A percentile compares a stretch with the other conserved stretches of the same genome.
phyloP scores from a whole-genome alignment of 345 rosid genomes.

The Acer saccharum region DNA sequence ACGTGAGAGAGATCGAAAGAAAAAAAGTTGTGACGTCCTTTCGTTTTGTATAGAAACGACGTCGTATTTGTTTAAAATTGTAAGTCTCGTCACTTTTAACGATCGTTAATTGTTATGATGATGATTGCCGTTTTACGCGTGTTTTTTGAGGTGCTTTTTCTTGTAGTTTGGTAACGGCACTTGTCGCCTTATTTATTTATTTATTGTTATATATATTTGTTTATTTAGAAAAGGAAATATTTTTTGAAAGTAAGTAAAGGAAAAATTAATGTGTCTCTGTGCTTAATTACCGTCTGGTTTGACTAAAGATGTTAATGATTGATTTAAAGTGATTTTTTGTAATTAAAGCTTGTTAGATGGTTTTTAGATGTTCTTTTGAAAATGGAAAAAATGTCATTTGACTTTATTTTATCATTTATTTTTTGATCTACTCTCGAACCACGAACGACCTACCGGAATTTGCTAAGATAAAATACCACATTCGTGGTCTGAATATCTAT shows the following conservation, averaged over 20 bases:
- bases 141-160: slow-evolving; percentile 3
- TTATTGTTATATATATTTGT: neutral
- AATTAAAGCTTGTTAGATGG: too few relatives aligned
- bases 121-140: neutral
- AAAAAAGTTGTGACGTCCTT: neutral
- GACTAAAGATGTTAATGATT: neutral
- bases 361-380: too few relatives aligned
- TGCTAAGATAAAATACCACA: too few relatives aligned
- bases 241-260: too few relatives aligned
- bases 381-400: too few relatives aligned
- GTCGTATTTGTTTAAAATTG: neutral
- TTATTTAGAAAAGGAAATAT: too few relatives aligned
- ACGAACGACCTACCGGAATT: too few relatives aligned
- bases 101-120: neutral
- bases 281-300: neutral
- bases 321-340: too few relatives aligned
- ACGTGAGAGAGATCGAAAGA: too few relatives aligned
- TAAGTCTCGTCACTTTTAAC: neutral
- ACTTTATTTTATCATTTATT: too few relatives aligned
- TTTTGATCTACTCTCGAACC: too few relatives aligned
- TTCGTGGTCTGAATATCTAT: too few relatives aligned
- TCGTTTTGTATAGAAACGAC: neutral
- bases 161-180: slow-evolving; percentile 16
- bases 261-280: neutral
- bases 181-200: neutral